Evolutionary conservation across 495 filamentous ascomycete species (phyloP).

Genomic region (Aspergillus sparsus): DNA sequence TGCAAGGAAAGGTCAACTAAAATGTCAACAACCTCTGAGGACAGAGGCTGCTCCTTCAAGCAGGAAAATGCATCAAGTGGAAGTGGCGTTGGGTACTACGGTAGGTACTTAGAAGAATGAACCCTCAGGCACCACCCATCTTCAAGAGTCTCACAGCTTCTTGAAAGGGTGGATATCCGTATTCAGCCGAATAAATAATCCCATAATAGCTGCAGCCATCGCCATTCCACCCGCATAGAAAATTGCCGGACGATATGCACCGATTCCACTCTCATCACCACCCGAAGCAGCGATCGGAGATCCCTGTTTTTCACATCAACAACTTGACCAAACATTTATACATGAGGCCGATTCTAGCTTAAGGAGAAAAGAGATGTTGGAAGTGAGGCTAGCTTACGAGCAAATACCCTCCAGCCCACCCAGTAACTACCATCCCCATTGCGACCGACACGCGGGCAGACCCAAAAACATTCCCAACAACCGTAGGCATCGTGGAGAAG

Average conservation of each 20-base stretch:
- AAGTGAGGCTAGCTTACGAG: conserved; percentile 38
- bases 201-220: conserved; percentile 19
- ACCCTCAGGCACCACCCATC: too few species aligned
- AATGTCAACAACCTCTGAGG: too few species aligned
- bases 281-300: conserved; percentile 60
- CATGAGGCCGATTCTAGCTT: background rate
- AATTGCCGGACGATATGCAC: conserved; percentile 58
- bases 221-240: conserved; percentile 55
- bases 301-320: conserved; percentile 36
- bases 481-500: conserved; percentile 62
- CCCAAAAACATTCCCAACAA: conserved; percentile 58
- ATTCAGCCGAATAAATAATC: too few species aligned
- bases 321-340: conserved; percentile 8
- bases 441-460: conserved; percentile 54
- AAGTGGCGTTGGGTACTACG: too few species aligned
- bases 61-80: too few species aligned
- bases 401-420: conserved; percentile 61
- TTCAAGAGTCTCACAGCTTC: too few species aligned
- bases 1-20: too few species aligned
- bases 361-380: background rate
- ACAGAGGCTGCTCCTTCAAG: too few species aligned
- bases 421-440: conserved; percentile 62
- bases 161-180: too few species aligned
- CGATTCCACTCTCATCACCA: conserved; percentile 43
- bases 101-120: too few species aligned